Percentiles rank a stretch among this genome's conserved stretches.
Conservation (phyloP, 192 early-diverging fungal genomes). For the Backusella sp. region DNA sequence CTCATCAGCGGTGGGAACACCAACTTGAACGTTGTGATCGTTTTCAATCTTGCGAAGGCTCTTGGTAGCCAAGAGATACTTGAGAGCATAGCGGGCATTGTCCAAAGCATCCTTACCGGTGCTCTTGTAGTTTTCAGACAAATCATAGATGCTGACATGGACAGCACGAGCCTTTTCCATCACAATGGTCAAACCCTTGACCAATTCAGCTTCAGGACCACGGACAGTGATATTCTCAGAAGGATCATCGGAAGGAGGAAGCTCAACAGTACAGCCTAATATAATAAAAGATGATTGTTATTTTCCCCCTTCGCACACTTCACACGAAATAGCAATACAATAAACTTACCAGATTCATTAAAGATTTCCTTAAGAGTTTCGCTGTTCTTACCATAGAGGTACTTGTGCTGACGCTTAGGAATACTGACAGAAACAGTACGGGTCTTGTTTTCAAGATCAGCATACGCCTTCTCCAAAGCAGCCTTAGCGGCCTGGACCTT, state of each 20-base stretch:
- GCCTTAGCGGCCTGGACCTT: constrained; percentile 66
- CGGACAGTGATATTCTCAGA: constrained; percentile 78
- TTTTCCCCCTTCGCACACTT: not conserved
- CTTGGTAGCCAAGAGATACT: constrained; percentile 71
- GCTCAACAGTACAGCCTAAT: constrained; percentile 74
- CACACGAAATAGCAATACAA: not conserved
- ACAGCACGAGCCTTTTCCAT: constrained; percentile 82
- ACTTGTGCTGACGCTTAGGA: constrained; percentile 92
- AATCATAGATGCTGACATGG: constrained; percentile 70
- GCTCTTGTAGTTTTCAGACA: constrained; percentile 52
- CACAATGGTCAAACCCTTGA: constrained; percentile 73
- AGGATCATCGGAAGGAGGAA: constrained; percentile 69
- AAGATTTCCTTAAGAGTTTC: constrained; percentile 79
- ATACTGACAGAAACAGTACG: constrained; percentile 66
- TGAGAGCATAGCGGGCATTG: constrained; percentile 66
- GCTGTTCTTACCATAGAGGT: constrained; percentile 83
- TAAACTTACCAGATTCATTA: constrained; percentile 59
- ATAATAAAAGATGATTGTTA: not conserved
- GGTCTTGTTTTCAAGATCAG: constrained; percentile 63
- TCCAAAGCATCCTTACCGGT: constrained; percentile 47
- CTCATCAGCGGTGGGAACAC: constrained; percentile 46
- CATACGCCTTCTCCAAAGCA: constrained; percentile 55
- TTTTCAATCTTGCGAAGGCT: constrained; percentile 79
- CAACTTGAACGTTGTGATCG: constrained; percentile 60
- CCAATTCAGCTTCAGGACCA: constrained; percentile 70